Conservation (phyloP, 1,284 basidiomycete species). For the Trametes polyzona region DNA sequence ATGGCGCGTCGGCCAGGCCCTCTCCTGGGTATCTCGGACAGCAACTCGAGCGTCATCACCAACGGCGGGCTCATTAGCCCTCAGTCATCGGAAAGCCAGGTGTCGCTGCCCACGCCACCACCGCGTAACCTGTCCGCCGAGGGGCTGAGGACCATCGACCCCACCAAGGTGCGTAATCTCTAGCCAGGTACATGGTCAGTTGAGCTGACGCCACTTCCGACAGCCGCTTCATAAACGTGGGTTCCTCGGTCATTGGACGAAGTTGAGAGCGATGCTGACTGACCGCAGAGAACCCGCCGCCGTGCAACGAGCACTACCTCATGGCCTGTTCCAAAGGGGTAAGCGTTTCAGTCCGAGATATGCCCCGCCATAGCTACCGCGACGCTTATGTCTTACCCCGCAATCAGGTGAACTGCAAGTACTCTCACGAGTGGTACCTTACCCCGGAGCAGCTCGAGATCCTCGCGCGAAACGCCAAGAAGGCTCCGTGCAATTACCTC, state of each 20-base stretch:
- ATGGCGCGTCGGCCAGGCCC: constrained; percentile 44
- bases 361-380: no score
- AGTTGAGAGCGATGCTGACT: constrained; percentile 14
- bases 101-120: constrained; percentile 25
- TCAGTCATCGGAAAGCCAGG: constrained; percentile 36
- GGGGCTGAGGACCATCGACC: constrained; percentile 31
- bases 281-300: constrained; percentile 66
- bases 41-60: constrained; percentile 30
- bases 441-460: constrained; percentile 68
- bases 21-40: constrained; percentile 25
- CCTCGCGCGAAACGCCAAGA: constrained; percentile 73
- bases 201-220: neutral
- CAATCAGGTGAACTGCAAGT: constrained; percentile 69
- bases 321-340: constrained; percentile 81
- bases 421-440: constrained; percentile 76
- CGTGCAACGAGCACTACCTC: constrained; percentile 80
- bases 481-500: constrained; percentile 79
- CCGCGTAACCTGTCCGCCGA: constrained; percentile 19
- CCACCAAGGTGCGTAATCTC: constrained; percentile 34
- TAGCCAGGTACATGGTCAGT: neutral
- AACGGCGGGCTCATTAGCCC: constrained; percentile 39
- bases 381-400: neutral
- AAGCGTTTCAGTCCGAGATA: constrained; percentile 29
- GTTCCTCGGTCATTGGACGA: constrained; percentile 6
- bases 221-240: constrained; percentile 45